These are phyloP conservation scores for Tylopilus sp. DNA, from an alignment of 1,284 basidiomycete genomes.

Conservation along the genomic window DNA sequence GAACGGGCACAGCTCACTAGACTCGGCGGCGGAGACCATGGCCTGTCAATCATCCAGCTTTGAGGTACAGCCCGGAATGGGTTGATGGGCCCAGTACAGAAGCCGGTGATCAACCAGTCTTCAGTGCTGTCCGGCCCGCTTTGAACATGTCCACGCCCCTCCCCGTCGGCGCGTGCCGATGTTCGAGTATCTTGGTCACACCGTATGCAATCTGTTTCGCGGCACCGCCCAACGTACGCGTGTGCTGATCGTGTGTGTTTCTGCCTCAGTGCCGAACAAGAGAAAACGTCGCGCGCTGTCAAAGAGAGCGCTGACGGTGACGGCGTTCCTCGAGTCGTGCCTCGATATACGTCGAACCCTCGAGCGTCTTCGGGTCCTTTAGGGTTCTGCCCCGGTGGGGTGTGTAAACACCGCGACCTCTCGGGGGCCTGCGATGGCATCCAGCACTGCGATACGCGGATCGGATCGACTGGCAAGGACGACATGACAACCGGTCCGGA, in stretches of 20 bases:
- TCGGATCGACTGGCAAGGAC: background rate
- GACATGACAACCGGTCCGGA: no score
- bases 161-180: background rate
- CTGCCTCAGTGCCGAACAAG: background rate
- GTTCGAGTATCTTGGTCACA: background rate
- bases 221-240: background rate
- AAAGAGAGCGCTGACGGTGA: background rate
- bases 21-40: background rate
- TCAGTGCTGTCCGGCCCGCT: no score
- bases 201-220: background rate
- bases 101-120: background rate
- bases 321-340: background rate
- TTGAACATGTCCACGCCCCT: no score
- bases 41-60: background rate
- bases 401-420: background rate
- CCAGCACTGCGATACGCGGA: background rate
- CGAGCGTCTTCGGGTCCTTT: background rate
- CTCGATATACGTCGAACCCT: background rate
- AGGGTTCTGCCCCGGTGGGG: background rate
- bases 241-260: no score
- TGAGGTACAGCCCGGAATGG: background rate
- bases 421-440: conserved; percentile 3
- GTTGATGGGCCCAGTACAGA: background rate
- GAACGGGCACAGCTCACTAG: background rate
- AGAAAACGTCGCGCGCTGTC: background rate